Conservation (phyloP, 2,329 filamentous ascomycete species). For the Trematosphaeria pertusa region DNA sequence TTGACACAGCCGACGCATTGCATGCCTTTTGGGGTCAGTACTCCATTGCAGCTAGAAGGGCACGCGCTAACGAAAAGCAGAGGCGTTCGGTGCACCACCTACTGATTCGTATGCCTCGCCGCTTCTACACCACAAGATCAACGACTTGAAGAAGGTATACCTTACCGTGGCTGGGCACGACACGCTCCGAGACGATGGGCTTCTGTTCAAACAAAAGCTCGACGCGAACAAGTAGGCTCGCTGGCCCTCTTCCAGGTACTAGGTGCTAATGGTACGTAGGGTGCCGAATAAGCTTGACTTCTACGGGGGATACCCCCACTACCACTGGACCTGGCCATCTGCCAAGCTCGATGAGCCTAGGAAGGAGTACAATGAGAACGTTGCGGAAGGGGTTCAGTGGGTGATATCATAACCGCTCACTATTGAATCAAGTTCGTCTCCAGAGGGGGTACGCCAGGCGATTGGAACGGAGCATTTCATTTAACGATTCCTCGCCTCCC, state of each 20-base stretch:
- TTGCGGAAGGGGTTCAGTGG: slow-evolving; percentile 32
- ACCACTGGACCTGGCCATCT: slow-evolving; percentile 46
- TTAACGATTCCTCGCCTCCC: too few relatives aligned
- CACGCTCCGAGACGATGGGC: slow-evolving; percentile 45
- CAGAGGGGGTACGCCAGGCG: too few relatives aligned
- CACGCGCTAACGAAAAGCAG: slow-evolving; percentile 32
- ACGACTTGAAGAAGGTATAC: slow-evolving; percentile 41
- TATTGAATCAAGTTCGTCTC: too few relatives aligned
- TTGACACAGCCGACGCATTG: slow-evolving; percentile 47
- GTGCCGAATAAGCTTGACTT: slow-evolving; percentile 39
- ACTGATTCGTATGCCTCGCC: slow-evolving; percentile 42
- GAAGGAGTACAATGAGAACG: slow-evolving; percentile 29
- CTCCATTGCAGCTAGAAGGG: slow-evolving; percentile 19
- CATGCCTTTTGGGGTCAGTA: slow-evolving; percentile 38
- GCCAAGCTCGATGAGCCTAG: slow-evolving; percentile 31
- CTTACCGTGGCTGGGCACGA: slow-evolving; percentile 40
- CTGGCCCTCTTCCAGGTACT: background rate
- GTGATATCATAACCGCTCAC: slow-evolving; percentile 20
- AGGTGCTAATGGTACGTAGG: slow-evolving; percentile 27
- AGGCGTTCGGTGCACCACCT: slow-evolving; percentile 40
- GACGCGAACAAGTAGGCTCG: slow-evolving; percentile 33
- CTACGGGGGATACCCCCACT: slow-evolving; percentile 47
- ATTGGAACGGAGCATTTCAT: too few relatives aligned
- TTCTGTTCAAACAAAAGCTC: slow-evolving; percentile 39
- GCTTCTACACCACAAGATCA: slow-evolving; percentile 38